A percentile compares a stretch with the other conserved stretches of the same genome.
Conservation (phyloP, 2,329 filamentous ascomycete genomes). For the Zymoseptoria pseudotritici region DNA sequence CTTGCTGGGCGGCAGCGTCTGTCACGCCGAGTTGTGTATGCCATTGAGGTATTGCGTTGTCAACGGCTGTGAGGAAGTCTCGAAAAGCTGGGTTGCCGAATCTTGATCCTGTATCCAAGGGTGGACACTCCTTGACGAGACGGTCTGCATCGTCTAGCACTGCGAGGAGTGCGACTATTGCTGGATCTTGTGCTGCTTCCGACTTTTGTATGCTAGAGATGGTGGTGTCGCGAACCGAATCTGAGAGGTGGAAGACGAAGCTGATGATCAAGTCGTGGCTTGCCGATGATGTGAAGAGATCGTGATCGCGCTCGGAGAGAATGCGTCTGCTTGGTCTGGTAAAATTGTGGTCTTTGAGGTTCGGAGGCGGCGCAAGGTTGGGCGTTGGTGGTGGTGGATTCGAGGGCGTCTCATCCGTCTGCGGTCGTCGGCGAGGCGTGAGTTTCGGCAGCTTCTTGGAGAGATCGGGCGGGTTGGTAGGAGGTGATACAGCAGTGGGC, state of each 20-base stretch:
- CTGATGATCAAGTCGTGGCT: conserved; percentile 69
- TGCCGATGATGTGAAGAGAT: conserved; percentile 69
- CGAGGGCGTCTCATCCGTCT: conserved; percentile 31
- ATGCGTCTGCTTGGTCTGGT: conserved; percentile 70
- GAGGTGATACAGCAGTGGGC: conserved; percentile 11
- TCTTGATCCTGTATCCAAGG: conserved; percentile 80
- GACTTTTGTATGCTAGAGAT: conserved; percentile 54
- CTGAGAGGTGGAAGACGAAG: conserved; percentile 81
- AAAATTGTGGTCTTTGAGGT: conserved; percentile 48
- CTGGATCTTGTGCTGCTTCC: conserved; percentile 46
- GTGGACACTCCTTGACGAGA: conserved; percentile 62
- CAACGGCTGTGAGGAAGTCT: conserved; percentile 64
- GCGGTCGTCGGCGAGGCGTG: conserved; percentile 54
- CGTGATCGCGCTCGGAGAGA: conserved; percentile 70
- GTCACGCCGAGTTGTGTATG: conserved; percentile 54
- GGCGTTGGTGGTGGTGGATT: conserved; percentile 68
- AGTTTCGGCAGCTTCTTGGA: conserved; percentile 59
- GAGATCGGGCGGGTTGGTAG: conserved; percentile 37
- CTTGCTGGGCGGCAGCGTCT: conserved; percentile 50
- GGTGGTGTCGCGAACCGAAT: conserved; percentile 65
- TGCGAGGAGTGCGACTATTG: conserved; percentile 56
- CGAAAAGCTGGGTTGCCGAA: conserved; percentile 95
- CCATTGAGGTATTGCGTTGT: conserved; percentile 47
- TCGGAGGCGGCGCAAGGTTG: conserved; percentile 58
- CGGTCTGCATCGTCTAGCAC: conserved; percentile 64